A percentile compares a stretch with the other conserved stretches of the same genome.
phyloP scores from a whole-genome alignment of 805 yeast genomes.

The Vanderwaltozyma yarrowii region DNA sequence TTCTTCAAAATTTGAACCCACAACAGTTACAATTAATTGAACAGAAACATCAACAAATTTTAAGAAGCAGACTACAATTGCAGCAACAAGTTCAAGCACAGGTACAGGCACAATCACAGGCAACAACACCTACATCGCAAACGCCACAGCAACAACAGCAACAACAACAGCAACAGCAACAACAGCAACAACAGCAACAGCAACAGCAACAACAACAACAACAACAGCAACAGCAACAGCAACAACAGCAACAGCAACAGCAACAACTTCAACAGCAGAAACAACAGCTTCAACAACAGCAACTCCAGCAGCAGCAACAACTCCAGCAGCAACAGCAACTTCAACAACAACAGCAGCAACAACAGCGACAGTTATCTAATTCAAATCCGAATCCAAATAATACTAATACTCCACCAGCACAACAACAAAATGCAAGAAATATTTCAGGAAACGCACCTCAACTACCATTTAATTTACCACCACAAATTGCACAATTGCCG shows the following conservation, averaged over 20 bases:
- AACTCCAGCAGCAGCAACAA: constrained; percentile 3
- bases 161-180: constrained; percentile 1
- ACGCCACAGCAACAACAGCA: constrained; percentile 4
- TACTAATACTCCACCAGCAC: no score
- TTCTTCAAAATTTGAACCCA: constrained; percentile 23
- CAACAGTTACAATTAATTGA: constrained; percentile 27
- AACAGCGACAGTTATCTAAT: no score
- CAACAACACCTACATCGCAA: background rate
- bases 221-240: constrained; percentile 2
- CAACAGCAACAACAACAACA: constrained; percentile 2
- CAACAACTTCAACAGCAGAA: no score
- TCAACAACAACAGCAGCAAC: no score
- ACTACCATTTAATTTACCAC: constrained; percentile 20
- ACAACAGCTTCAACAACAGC: constrained; percentile 5
- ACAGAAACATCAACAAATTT: constrained; percentile 26
- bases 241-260: no score
- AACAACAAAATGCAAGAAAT: background rate
- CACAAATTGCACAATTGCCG: constrained; percentile 28
- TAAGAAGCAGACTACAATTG: constrained; percentile 23
- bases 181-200: constrained; percentile 6
- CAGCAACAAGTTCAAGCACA: constrained; percentile 11
- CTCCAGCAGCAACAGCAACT: no score
- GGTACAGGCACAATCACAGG: constrained; percentile 6
- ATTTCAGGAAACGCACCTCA: background rate
- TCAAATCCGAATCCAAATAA: no score